Percentiles rank a stretch among this genome's conserved stretches.
Evolutionary conservation across 495 filamentous ascomycete species (phyloP).

Genomic region (Hypomontagnella submonticulosa): DNA sequence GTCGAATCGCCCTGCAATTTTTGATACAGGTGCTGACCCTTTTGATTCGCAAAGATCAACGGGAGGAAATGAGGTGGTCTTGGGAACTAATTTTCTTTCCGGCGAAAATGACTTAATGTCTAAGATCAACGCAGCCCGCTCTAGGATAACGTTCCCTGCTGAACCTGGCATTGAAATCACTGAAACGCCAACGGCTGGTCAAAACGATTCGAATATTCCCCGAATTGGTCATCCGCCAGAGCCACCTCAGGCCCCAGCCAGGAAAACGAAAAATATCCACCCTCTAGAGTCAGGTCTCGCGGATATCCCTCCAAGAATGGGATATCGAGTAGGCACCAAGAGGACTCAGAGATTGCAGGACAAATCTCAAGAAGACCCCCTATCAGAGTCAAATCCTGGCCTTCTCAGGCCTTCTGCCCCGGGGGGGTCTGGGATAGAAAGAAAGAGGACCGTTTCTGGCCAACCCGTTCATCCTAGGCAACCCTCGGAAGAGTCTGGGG

Average conservation of each 20-base stretch:
- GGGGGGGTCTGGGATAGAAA: constrained; percentile 58
- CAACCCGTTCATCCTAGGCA: constrained; percentile 73
- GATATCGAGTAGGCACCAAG: constrained; percentile 60
- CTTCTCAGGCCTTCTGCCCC: constrained; percentile 39
- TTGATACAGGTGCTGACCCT: constrained; percentile 53
- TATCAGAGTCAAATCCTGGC: constrained; percentile 40
- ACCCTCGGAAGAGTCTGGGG: constrained; percentile 70
- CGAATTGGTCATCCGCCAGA: constrained; percentile 56
- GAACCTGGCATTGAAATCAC: constrained; percentile 47
- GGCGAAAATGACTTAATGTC: constrained; percentile 57
- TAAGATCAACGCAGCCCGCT: constrained; percentile 54
- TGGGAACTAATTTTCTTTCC: constrained; percentile 48
- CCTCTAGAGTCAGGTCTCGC: constrained; percentile 61
- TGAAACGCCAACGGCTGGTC: constrained; percentile 54
- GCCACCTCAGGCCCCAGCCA: constrained; percentile 73
- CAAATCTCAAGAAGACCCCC: constrained; percentile 46
- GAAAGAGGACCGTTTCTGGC: constrained; percentile 88
- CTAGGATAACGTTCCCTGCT: constrained; percentile 43
- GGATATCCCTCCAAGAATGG: constrained; percentile 75
- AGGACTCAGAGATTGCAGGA: constrained; percentile 62
- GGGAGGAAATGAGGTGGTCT: constrained; percentile 50
- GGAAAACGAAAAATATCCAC: constrained; percentile 70
- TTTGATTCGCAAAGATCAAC: constrained; percentile 54
- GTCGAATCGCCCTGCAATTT: constrained; percentile 47
- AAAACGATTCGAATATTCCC: constrained; percentile 51